These are phyloP conservation scores for Suillus paluster DNA, from an alignment of 768 basidiomycete genomes.

Conservation along the genomic window DNA sequence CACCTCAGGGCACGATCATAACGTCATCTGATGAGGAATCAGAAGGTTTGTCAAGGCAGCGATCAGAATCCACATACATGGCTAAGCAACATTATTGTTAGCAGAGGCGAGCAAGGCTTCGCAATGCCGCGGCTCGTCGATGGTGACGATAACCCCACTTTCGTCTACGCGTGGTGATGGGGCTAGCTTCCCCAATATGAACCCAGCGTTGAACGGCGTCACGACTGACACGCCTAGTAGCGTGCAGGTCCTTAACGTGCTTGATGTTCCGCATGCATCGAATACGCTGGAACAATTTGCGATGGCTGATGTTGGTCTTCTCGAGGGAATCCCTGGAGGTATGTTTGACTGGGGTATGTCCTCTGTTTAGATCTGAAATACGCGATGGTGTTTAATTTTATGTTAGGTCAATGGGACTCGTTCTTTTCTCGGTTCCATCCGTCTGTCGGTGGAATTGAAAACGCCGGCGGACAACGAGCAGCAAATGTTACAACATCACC, in stretches of 20 bases:
- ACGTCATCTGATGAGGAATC: constrained; percentile 48
- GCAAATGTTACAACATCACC: background rate
- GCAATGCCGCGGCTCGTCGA: constrained; percentile 35
- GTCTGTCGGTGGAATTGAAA: constrained; percentile 9
- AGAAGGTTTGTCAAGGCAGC: constrained; percentile 51
- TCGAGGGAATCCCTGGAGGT: constrained; percentile 79
- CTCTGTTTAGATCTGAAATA: constrained; percentile 23
- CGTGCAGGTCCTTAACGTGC: constrained; percentile 78
- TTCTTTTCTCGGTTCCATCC: constrained; percentile 70
- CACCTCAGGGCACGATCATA: constrained; percentile 62
- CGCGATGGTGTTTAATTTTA: background rate
- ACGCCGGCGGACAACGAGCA: constrained; percentile 11
- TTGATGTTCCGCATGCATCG: constrained; percentile 62
- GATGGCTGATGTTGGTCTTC: constrained; percentile 66
- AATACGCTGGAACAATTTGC: constrained; percentile 66
- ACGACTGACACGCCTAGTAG: constrained; percentile 43
- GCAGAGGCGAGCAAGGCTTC: constrained; percentile 20
- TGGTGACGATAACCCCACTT: constrained; percentile 63
- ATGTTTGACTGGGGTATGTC: constrained; percentile 88
- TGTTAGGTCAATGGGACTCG: constrained; percentile 78
- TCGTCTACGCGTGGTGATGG: constrained; percentile 30
- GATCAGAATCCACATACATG: constrained; percentile 17
- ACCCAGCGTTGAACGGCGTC: constrained; percentile 71
- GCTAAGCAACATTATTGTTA: constrained; percentile 7
- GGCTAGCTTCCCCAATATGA: constrained; percentile 58